A percentile compares a stretch with the other conserved stretches of the same genome.
Evolutionary conservation across 306 rosid genomes (phyloP).

Genomic region (Parietaria judaica): DNA sequence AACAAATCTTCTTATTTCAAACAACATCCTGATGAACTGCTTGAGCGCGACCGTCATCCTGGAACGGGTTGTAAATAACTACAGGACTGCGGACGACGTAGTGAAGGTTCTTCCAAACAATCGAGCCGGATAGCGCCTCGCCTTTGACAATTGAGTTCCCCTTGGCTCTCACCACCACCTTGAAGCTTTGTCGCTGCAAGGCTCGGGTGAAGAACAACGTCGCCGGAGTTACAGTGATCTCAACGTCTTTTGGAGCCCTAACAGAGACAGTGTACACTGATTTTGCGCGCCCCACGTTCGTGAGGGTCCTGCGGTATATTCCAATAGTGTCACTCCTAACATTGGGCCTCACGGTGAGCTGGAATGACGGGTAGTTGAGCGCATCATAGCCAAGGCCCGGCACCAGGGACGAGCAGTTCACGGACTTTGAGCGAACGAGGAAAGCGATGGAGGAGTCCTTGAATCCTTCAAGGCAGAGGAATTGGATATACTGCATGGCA

Average conservation of each 20-base stretch:
- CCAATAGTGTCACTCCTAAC: constrained; percentile 20
- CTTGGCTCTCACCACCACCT: constrained; percentile 63
- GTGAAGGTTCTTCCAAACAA: constrained; percentile 49
- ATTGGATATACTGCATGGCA: constrained; percentile 50
- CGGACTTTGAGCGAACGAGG: constrained; percentile 37
- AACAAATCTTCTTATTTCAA: background rate
- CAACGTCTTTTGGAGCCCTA: constrained; percentile 51
- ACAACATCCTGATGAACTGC: background rate
- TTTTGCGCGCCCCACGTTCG: constrained; percentile 61
- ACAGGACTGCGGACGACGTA: constrained; percentile 63
- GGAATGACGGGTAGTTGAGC: constrained; percentile 73
- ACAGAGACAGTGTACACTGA: constrained; percentile 51
- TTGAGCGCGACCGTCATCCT: background rate
- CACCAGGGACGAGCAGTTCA: constrained; percentile 56
- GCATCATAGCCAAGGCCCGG: constrained; percentile 70
- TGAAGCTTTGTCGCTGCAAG: constrained; percentile 49
- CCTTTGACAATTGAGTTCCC: constrained; percentile 25
- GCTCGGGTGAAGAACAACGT: constrained; percentile 38
- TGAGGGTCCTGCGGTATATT: constrained; percentile 54
- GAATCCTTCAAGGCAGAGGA: constrained; percentile 76
- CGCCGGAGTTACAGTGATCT: constrained; percentile 44
- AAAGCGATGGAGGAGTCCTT: constrained; percentile 34
- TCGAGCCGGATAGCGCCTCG: constrained; percentile 42
- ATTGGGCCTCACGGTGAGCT: constrained; percentile 33
- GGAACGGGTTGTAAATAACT: constrained; percentile 43